Evolutionary conservation across 2,329 filamentous ascomycete genomes (phyloP).

Genomic region (Neobulgaria alba): DNA sequence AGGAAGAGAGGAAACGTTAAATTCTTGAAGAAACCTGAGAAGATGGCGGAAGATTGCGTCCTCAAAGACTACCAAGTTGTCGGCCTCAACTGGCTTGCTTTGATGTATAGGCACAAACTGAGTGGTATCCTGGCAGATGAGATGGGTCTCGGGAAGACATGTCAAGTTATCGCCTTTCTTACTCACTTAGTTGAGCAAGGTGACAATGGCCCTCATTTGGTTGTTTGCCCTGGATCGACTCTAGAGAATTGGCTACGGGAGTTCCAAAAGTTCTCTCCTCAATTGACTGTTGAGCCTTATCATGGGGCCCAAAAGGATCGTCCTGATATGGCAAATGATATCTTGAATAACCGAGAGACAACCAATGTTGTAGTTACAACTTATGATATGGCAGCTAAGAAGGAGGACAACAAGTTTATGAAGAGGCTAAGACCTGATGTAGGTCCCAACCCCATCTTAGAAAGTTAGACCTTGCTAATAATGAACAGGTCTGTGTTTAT

Average conservation of each 20-base stretch:
- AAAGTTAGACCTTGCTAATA: slow-evolving; percentile 9
- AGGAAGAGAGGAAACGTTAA: slow-evolving; percentile 20
- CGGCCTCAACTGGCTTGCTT: slow-evolving; percentile 86
- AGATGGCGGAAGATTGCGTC: slow-evolving; percentile 66
- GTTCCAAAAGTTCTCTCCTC: slow-evolving; percentile 78
- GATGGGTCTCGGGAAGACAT: slow-evolving; percentile 96
- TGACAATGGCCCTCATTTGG: slow-evolving; percentile 63
- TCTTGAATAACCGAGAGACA: slow-evolving; percentile 55
- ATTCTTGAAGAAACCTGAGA: slow-evolving; percentile 49
- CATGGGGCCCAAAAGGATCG: slow-evolving; percentile 59
- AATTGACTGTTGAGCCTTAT: slow-evolving; percentile 63
- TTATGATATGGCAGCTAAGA: slow-evolving; percentile 53
- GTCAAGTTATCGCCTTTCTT: slow-evolving; percentile 88
- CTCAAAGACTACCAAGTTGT: slow-evolving; percentile 94
- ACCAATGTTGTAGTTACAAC: slow-evolving; percentile 67
- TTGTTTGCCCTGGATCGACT: slow-evolving; percentile 88
- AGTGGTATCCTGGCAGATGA: slow-evolving; percentile 94
- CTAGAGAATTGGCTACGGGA: slow-evolving; percentile 94
- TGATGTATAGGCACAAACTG: slow-evolving; percentile 70
- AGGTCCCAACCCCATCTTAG: slow-evolving; percentile 7
- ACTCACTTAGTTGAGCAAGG: slow-evolving; percentile 68
- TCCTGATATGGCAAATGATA: slow-evolving; percentile 55
- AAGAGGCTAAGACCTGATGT: slow-evolving; percentile 46
- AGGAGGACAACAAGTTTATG: slow-evolving; percentile 55
- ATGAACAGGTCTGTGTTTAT: slow-evolving; percentile 48